Percentiles rank a stretch among this genome's conserved stretches.
phyloP scores from a whole-genome alignment of 345 rosid species.

The Hirschfeldia incana region DNA sequence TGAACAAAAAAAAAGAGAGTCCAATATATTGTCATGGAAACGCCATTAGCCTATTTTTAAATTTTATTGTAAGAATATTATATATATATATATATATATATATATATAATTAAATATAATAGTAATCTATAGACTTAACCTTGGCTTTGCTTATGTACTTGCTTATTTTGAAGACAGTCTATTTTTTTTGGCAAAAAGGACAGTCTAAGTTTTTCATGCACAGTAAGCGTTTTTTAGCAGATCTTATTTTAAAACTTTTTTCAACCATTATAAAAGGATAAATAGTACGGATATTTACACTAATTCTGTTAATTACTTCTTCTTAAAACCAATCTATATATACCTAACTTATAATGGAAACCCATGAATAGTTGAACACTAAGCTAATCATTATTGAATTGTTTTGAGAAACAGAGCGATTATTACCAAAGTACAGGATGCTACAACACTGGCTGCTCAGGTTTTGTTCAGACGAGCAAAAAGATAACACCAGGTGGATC shows the following conservation, averaged over 20 bases:
- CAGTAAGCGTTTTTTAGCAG: neutral
- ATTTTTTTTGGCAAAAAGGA: too few relatives aligned
- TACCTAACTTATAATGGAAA: neutral
- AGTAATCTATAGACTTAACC: too few relatives aligned
- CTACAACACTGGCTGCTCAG: constrained; percentile 64
- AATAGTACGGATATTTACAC: neutral
- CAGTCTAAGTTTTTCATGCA: neutral
- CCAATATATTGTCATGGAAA: neutral
- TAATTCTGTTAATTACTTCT: neutral
- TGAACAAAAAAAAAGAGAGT: neutral
- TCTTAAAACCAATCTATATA: neutral
- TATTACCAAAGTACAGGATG: constrained; percentile 53
- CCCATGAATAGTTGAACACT: neutral
- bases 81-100: too few relatives aligned
- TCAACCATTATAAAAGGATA: neutral
- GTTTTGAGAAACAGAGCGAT: neutral
- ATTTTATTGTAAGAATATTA: neutral
- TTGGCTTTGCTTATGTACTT: neutral
- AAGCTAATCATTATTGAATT: neutral
- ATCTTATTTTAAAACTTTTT: neutral
- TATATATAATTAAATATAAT: too few relatives aligned
- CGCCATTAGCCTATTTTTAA: neutral
- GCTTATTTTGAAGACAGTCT: neutral
- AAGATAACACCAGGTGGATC: constrained; percentile 61
- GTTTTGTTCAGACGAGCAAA: constrained; percentile 64